Conservation (phyloP, 106 monocot genomes). For the Acorus gramineus region DNA sequence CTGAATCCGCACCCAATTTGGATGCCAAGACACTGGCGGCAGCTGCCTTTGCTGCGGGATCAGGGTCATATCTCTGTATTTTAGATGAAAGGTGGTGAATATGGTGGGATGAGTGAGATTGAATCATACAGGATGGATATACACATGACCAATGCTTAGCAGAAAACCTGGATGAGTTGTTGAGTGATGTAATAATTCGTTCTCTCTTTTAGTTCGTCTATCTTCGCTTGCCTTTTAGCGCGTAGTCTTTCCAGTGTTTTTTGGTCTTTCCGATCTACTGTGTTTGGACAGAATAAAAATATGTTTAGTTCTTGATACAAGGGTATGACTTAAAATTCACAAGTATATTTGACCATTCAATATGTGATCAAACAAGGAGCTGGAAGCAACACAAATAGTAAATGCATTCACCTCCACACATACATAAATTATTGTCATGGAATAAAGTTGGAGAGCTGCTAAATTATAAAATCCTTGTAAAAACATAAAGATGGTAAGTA, state of each 20-base stretch:
- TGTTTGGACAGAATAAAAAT: neutral
- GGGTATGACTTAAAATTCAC: no score
- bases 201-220: conserved; percentile 95
- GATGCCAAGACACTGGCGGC: conserved; percentile 85
- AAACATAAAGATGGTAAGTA: no score
- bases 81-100: neutral
- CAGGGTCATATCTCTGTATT: conserved; percentile 80
- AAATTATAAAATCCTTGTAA: no score
- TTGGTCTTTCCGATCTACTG: conserved; percentile 76
- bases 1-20: conserved; percentile 76
- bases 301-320: neutral
- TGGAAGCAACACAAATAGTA: no score
- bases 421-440: no score
- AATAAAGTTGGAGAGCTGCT: no score
- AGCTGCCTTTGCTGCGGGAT: conserved; percentile 86
- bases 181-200: conserved; percentile 95
- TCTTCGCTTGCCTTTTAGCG: conserved; percentile 74
- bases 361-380: no score
- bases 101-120: neutral
- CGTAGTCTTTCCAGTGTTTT: conserved; percentile 71
- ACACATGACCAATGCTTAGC: no score
- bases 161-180: conserved; percentile 77
- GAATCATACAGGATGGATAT: no score
- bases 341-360: no score
- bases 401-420: no score